Percentiles rank a stretch among this genome's conserved stretches.
Conservation (phyloP, 73 alveolate species). For the Symbiodinium pilosum region DNA sequence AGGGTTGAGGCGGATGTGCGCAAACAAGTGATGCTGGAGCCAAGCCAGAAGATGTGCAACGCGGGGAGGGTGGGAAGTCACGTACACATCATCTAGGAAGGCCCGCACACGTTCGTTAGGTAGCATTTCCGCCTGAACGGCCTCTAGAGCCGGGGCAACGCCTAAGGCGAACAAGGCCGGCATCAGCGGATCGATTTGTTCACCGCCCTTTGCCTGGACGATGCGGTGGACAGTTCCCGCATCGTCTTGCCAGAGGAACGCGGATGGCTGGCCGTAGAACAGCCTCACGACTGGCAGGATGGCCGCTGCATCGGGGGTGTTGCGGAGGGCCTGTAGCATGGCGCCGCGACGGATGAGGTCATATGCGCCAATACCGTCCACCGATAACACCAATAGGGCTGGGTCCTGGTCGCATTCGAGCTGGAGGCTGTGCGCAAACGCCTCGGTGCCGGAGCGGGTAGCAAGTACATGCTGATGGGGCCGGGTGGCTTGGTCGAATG, state of each 20-base stretch:
- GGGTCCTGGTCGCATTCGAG: not conserved
- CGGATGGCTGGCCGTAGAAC: not conserved
- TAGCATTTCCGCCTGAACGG: not conserved
- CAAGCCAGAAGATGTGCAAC: too few species aligned
- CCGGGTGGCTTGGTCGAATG: too few species aligned
- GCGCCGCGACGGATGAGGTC: not conserved
- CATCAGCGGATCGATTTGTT: not conserved
- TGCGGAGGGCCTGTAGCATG: not conserved
- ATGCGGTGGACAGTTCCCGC: not conserved
- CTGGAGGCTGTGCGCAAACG: not conserved
- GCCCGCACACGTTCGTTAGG: not conserved
- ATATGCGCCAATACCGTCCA: not conserved
- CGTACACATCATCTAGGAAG: not conserved
- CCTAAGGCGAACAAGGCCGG: not conserved
- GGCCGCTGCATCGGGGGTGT: not conserved
- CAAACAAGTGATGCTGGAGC: too few species aligned
- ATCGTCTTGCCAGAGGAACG: not conserved
- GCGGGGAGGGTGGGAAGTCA: not conserved
- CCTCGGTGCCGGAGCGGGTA: not conserved
- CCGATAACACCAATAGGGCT: not conserved
- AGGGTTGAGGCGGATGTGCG: not conserved
- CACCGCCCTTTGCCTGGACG: not conserved
- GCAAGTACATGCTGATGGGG: not conserved
- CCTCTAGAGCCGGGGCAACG: not conserved
- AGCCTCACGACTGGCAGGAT: not conserved